These are phyloP conservation scores for Nannochloropsis salina DNA, from an alignment of 108 stramenopile genomes.

Conservation along the genomic window DNA sequence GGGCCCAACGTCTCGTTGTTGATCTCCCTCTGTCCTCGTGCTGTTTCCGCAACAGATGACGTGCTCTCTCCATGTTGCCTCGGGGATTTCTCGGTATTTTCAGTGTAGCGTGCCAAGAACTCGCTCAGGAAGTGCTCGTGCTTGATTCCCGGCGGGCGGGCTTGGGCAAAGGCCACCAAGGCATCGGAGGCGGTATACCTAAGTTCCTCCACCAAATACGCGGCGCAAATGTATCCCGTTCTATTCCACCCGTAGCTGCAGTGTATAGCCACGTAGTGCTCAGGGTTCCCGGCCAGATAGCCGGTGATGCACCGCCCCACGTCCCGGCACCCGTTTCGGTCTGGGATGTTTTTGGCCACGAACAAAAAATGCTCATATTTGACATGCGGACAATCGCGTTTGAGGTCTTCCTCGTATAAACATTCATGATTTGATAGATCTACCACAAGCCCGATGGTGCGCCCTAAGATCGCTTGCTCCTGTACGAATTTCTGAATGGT, in stretches of 20 bases:
- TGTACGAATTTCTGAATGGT: not conserved
- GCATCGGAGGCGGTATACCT: not conserved
- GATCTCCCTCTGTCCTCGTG: not conserved
- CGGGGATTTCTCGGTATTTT: not conserved
- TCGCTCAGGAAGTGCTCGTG: conserved; percentile 17
- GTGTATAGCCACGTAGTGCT: not conserved
- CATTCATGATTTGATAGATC: not conserved
- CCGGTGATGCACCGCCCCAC: not conserved
- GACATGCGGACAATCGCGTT: not conserved
- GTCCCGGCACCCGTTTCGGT: not conserved
- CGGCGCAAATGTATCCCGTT: not conserved
- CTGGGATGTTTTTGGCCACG: conserved; percentile 18
- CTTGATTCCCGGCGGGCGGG: not conserved
- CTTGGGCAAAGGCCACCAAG: not conserved
- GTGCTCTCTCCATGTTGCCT: not conserved
- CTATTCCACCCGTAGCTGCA: conserved; percentile 18
- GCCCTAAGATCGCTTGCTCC: not conserved
- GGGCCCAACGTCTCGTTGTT: not conserved
- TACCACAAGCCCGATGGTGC: not conserved
- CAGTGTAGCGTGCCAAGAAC: not conserved
- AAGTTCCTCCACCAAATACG: conserved; percentile 6
- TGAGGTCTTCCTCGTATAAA: conserved; percentile 7
- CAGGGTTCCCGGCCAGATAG: not conserved
- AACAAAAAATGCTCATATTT: not conserved
- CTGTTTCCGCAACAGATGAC: not conserved